phyloP scores from a whole-genome alignment of 1,284 basidiomycete species.

The Cryptococcus sp. region DNA sequence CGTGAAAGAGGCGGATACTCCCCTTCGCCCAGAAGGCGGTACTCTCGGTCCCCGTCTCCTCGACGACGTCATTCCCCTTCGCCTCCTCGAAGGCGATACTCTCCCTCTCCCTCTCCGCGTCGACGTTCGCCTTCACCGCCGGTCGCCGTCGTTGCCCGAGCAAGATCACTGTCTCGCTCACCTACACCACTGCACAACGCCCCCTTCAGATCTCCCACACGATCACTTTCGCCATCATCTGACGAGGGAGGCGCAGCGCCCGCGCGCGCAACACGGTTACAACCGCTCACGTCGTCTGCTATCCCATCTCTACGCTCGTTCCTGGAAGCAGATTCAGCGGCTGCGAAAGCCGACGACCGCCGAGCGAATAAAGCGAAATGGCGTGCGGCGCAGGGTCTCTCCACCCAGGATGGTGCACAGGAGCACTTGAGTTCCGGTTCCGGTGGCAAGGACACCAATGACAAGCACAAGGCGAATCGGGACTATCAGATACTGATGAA shows the following conservation, averaged over 20 bases:
- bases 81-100: slow-evolving; percentile 12
- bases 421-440: slow-evolving; percentile 13
- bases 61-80: slow-evolving; percentile 14
- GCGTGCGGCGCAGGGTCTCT: slow-evolving; percentile 58
- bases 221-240: slow-evolving; percentile 28
- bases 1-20: slow-evolving; percentile 9
- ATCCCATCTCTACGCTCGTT: slow-evolving; percentile 78
- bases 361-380: slow-evolving; percentile 71
- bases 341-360: slow-evolving; percentile 64
- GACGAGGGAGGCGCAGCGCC: slow-evolving; percentile 50
- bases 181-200: slow-evolving; percentile 19
- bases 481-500: slow-evolving; percentile 51
- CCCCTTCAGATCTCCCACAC: slow-evolving; percentile 14
- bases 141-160: slow-evolving; percentile 3
- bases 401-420: slow-evolving; percentile 42
- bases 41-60: slow-evolving; percentile 15
- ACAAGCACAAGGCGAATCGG: slow-evolving; percentile 47
- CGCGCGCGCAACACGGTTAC: slow-evolving; percentile 34
- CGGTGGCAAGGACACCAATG: slow-evolving; percentile 32
- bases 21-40: slow-evolving; percentile 9
- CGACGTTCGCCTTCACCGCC: slow-evolving; percentile 1
- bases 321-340: slow-evolving; percentile 70
- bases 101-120: slow-evolving; percentile 13
- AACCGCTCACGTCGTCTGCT: slow-evolving; percentile 69
- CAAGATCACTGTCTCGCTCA: slow-evolving; percentile 11